These are phyloP conservation scores for Arthroderma uncinatum DNA, from an alignment of 2,329 filamentous ascomycete genomes.

Conservation along the genomic window DNA sequence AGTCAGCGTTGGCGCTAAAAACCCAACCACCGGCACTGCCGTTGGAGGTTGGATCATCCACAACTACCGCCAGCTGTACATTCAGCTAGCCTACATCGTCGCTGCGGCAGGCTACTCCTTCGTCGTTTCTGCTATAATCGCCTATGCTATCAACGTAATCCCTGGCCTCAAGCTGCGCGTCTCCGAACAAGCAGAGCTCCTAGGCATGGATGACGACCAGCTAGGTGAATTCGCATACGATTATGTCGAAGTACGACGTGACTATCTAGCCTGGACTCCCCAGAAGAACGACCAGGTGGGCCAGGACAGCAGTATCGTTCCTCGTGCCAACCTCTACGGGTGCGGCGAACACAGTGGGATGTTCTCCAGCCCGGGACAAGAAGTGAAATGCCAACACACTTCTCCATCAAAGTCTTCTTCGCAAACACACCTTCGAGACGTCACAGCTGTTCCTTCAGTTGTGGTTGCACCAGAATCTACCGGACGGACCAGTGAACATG, in stretches of 20 bases:
- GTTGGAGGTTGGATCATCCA: slow-evolving; percentile 60
- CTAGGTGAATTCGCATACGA: slow-evolving; percentile 43
- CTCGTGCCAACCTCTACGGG: slow-evolving; percentile 49
- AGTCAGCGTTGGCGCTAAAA: slow-evolving; percentile 39
- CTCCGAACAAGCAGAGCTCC: slow-evolving; percentile 54
- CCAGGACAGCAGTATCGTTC: slow-evolving; percentile 44
- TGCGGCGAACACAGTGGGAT: slow-evolving; percentile 50
- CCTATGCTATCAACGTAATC: slow-evolving; percentile 59
- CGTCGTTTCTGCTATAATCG: slow-evolving; percentile 55
- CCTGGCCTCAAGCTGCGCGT: slow-evolving; percentile 60
- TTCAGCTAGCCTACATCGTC: slow-evolving; percentile 58
- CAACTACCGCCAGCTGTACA: slow-evolving; percentile 59
- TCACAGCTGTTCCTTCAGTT: neutral
- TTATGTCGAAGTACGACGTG: slow-evolving; percentile 41
- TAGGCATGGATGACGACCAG: slow-evolving; percentile 48
- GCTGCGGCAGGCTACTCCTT: slow-evolving; percentile 58
- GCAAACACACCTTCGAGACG: slow-evolving; percentile 1
- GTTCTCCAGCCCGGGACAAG: slow-evolving; percentile 24
- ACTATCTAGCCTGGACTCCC: slow-evolving; percentile 42
- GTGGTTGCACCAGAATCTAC: neutral
- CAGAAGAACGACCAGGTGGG: slow-evolving; percentile 34
- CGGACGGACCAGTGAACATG: neutral
- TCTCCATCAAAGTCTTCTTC: slow-evolving; percentile 5
- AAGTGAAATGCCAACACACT: neutral
- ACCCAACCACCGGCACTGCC: slow-evolving; percentile 25